phyloP scores from a whole-genome alignment of 1,284 basidiomycete species.

The Trichosporon ovoides region DNA sequence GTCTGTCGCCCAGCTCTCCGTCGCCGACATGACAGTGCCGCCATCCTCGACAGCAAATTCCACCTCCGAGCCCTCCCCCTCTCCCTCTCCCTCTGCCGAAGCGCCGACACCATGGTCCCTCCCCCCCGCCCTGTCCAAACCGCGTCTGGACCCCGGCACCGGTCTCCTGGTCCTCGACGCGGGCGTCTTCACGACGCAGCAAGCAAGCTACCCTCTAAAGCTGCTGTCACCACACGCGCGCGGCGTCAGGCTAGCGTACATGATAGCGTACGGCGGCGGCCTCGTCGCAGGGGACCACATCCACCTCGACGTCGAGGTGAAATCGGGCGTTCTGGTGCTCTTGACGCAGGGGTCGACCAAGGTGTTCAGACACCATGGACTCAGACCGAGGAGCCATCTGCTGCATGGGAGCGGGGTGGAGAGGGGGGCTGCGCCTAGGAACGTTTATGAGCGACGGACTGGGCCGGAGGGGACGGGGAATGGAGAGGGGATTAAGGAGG shows the following conservation, averaged over 20 bases:
- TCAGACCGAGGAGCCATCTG: slow-evolving; percentile 15
- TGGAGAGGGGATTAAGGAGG: no score
- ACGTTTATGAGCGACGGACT: no score
- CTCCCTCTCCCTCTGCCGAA: no score
- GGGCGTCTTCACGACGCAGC: slow-evolving; percentile 67
- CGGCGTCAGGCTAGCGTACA: slow-evolving; percentile 65
- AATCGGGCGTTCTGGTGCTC: slow-evolving; percentile 33
- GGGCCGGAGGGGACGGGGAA: no score
- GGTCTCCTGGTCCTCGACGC: slow-evolving; percentile 21
- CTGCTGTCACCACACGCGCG: slow-evolving; percentile 63
- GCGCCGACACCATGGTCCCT: no score
- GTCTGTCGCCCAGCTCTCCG: no score
- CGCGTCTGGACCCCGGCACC: slow-evolving; percentile 25
- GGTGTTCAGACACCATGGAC: slow-evolving; percentile 68
- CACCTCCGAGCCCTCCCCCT: no score
- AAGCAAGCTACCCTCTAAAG: slow-evolving; percentile 84
- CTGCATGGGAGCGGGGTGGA: no score
- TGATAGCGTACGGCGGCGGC: slow-evolving; percentile 87
- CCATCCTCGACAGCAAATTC: no score
- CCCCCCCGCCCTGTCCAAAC: background rate
- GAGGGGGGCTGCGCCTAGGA: no score
- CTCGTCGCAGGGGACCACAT: slow-evolving; percentile 82
- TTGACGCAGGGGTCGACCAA: slow-evolving; percentile 80
- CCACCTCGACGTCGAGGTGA: slow-evolving; percentile 60
- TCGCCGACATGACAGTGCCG: no score